These are phyloP conservation scores for Chlorella ohadii DNA, from an alignment of 139 green algal species.

Conservation along the genomic window DNA sequence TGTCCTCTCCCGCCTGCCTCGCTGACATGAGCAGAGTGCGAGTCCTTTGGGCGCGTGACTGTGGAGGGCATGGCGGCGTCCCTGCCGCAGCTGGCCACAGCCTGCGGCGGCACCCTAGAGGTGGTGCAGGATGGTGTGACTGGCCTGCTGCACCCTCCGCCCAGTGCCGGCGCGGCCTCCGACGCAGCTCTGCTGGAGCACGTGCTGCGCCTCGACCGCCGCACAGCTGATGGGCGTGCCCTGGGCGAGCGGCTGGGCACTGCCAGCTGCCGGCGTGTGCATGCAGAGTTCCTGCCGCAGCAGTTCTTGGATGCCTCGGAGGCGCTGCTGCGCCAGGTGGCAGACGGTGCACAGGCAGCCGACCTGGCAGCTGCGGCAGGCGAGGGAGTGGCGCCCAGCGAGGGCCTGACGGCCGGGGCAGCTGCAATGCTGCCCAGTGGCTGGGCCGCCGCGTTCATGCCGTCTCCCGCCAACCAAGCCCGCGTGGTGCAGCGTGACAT, in stretches of 20 bases:
- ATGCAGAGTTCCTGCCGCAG: neutral
- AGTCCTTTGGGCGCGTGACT: neutral
- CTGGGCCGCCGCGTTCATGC: neutral
- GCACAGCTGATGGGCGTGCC: neutral
- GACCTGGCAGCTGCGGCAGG: neutral
- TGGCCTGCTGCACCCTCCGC: neutral
- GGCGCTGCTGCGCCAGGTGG: neutral
- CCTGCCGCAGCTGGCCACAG: neutral
- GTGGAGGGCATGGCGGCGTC: neutral
- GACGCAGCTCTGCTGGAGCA: neutral
- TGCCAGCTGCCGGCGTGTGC: neutral
- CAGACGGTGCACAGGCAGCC: neutral
- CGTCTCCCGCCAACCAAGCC: neutral
- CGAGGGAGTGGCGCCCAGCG: neutral
- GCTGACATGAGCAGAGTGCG: neutral
- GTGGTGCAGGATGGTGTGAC: neutral
- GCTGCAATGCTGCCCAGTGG: neutral
- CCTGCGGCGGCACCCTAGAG: neutral
- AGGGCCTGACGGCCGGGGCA: neutral
- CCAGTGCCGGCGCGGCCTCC: neutral
- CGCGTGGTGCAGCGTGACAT: neutral
- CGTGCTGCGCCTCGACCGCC: neutral
- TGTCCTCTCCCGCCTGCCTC: no score
- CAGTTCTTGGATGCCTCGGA: neutral
- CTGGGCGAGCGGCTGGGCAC: neutral